Evolutionary conservation across 192 early-diverging fungal species (phyloP).

Genomic region (Powellomyces hirtus): DNA sequence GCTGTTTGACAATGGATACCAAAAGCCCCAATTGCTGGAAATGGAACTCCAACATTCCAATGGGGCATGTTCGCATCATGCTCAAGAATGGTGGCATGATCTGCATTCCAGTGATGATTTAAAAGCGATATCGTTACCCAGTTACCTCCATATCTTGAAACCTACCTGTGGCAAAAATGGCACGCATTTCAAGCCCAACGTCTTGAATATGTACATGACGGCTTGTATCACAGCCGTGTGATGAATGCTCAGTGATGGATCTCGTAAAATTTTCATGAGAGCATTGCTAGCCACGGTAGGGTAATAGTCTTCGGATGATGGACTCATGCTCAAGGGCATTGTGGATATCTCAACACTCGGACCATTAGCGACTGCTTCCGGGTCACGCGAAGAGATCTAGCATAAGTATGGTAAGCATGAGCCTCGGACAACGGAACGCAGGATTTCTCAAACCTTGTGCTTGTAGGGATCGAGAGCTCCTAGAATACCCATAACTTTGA

Average conservation of each 20-base stretch:
- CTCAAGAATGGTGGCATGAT: constrained; percentile 87
- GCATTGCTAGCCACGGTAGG: constrained; percentile 84
- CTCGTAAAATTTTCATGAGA: constrained; percentile 82
- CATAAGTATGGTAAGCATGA: background rate
- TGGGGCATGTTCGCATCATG: constrained; percentile 81
- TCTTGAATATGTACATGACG: constrained; percentile 91
- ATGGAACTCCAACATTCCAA: constrained; percentile 81
- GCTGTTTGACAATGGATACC: constrained; percentile 80
- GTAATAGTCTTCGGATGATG: constrained; percentile 87
- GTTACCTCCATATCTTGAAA: background rate
- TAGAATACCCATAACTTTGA: constrained; percentile 89
- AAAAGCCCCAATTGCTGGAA: constrained; percentile 84
- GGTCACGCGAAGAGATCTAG: constrained; percentile 41
- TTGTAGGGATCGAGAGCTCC: constrained; percentile 93
- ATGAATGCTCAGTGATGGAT: constrained; percentile 74
- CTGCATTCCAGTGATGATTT: too few species aligned
- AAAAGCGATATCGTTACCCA: background rate
- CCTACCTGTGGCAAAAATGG: constrained; percentile 83
- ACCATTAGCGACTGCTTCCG: constrained; percentile 25
- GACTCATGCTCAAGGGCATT: constrained; percentile 61
- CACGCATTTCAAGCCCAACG: constrained; percentile 81
- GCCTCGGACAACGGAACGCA: background rate
- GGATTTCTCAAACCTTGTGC: constrained; percentile 58
- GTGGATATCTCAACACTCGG: constrained; percentile 22
- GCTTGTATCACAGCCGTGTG: constrained; percentile 87